These are phyloP conservation scores for Acer negundo DNA, from an alignment of 345 rosid genomes.

Conservation along the genomic window DNA sequence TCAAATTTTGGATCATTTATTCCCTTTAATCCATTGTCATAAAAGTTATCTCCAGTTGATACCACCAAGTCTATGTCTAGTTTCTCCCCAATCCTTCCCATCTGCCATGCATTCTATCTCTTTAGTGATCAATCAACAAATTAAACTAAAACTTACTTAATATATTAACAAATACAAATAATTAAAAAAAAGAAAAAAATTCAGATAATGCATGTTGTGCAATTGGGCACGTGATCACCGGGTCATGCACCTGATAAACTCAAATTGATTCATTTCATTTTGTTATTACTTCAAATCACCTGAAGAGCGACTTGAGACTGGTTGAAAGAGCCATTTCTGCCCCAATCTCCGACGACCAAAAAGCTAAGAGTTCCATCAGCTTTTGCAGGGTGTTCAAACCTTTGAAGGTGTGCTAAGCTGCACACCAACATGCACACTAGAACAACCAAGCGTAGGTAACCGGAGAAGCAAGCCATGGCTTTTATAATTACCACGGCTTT, in stretches of 20 bases:
- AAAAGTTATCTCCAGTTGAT: background rate
- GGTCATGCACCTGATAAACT: too few species aligned
- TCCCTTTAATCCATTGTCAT: conserved; percentile 43
- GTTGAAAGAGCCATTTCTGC: conserved; percentile 61
- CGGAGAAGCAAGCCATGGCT: conserved; percentile 26
- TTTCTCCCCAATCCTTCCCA: conserved; percentile 52
- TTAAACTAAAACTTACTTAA: too few species aligned
- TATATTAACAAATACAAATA: too few species aligned
- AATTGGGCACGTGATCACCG: too few species aligned
- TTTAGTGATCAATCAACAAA: background rate
- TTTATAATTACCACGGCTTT: background rate
- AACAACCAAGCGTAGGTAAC: background rate
- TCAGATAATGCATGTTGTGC: too few species aligned
- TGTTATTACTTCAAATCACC: conserved; percentile 26
- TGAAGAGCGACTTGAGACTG: conserved; percentile 69
- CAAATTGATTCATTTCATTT: too few species aligned
- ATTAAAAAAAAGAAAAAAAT: too few species aligned
- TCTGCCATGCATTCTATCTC: conserved; percentile 27
- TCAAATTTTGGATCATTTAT: conserved; percentile 41
- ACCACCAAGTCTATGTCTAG: conserved; percentile 30
- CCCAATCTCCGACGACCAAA: conserved; percentile 85
- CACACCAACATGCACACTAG: background rate
- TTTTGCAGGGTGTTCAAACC: conserved; percentile 45
- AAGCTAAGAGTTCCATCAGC: conserved; percentile 56
- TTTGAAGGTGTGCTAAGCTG: conserved; percentile 40